Conservation (phyloP, 2,329 filamentous ascomycete genomes). For the Volutella citrinella region DNA sequence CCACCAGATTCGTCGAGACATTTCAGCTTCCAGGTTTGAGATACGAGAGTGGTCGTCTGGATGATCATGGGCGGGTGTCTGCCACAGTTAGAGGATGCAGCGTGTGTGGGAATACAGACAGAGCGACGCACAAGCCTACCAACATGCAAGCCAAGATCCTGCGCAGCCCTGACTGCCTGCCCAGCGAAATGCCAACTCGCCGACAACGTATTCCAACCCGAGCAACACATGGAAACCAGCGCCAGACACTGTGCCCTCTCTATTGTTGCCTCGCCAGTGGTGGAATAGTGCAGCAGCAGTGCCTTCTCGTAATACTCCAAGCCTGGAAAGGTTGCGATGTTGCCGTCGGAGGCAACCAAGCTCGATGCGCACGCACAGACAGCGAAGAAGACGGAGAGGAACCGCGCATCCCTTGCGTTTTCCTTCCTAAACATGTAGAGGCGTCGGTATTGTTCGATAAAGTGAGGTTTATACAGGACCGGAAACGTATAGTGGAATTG, state of each 20-base stretch:
- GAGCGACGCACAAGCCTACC: slow-evolving; percentile 19
- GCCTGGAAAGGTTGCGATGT: slow-evolving; percentile 22
- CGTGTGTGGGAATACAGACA: not conserved
- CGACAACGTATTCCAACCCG: slow-evolving; percentile 28
- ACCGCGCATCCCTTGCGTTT: slow-evolving; percentile 13
- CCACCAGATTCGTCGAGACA: slow-evolving; percentile 29
- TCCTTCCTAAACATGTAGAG: slow-evolving; percentile 8
- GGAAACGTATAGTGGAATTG: slow-evolving; percentile 28
- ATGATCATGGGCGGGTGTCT: too few species aligned
- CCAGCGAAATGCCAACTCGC: slow-evolving; percentile 25
- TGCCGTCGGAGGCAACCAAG: slow-evolving; percentile 15
- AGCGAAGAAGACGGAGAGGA: slow-evolving; percentile 27
- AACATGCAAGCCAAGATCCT: slow-evolving; percentile 26
- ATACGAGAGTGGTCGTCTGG: too few species aligned
- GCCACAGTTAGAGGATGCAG: too few species aligned
- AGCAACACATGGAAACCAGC: slow-evolving; percentile 27
- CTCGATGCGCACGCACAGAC: slow-evolving; percentile 28
- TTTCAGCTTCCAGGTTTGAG: too few species aligned
- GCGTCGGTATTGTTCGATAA: slow-evolving; percentile 20
- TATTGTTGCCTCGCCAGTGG: slow-evolving; percentile 23
- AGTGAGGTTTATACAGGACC: slow-evolving; percentile 24
- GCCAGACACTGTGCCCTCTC: slow-evolving; percentile 28
- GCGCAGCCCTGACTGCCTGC: slow-evolving; percentile 25
- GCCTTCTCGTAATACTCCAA: slow-evolving; percentile 17
- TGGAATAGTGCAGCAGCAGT: slow-evolving; percentile 10